phyloP scores from a whole-genome alignment of 768 basidiomycete genomes.

The Boletus reticuloceps region DNA sequence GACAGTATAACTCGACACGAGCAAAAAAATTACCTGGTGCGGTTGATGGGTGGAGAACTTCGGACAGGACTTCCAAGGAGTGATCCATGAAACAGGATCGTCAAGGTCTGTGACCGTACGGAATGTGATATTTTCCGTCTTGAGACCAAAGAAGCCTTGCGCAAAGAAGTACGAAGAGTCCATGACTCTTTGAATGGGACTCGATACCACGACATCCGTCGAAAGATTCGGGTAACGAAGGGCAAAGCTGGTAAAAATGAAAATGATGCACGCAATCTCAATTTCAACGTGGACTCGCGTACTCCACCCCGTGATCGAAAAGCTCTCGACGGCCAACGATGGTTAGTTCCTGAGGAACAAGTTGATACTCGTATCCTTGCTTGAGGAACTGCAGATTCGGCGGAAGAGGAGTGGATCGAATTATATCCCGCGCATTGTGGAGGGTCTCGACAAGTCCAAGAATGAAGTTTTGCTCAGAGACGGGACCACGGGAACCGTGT shows the following conservation, averaged over 20 bases:
- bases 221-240: constrained; percentile 22
- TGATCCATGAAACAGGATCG: constrained; percentile 40
- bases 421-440: constrained; percentile 18
- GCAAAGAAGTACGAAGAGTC: constrained; percentile 43
- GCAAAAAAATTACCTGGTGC: constrained; percentile 8
- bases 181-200: constrained; percentile 25
- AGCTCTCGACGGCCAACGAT: constrained; percentile 36
- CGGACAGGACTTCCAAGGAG: constrained; percentile 39
- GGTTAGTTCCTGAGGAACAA: constrained; percentile 37
- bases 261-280: neutral
- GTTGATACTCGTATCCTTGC: constrained; percentile 33
- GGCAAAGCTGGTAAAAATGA: constrained; percentile 12
- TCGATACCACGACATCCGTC: constrained; percentile 17
- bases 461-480: constrained; percentile 31
- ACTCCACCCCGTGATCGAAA: constrained; percentile 41
- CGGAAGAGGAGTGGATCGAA: constrained; percentile 31
- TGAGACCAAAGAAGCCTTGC: constrained; percentile 37
- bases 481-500: constrained; percentile 41
- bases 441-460: constrained; percentile 35
- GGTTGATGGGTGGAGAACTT: constrained; percentile 5
- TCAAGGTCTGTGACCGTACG: constrained; percentile 32
- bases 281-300: neutral
- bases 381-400: constrained; percentile 36
- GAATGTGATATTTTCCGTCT: constrained; percentile 27
- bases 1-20: neutral